Conservation (phyloP, 2,329 filamentous ascomycete species). For the Aulographum hederae region DNA sequence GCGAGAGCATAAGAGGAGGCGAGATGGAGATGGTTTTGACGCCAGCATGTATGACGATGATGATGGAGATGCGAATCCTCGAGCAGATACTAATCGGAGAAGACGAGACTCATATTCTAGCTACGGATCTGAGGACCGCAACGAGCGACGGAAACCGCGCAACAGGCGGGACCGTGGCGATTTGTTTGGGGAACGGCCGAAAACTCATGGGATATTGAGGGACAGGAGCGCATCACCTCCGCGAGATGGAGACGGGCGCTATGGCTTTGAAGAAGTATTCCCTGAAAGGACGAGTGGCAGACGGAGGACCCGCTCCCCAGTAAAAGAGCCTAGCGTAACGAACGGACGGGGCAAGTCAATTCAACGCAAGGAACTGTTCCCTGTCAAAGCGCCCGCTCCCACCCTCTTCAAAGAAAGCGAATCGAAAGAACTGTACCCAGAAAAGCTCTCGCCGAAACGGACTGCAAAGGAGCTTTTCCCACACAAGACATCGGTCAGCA, state of each 20-base stretch:
- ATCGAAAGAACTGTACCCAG: constrained; percentile 7
- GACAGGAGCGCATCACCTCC: constrained; percentile 41
- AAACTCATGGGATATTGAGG: constrained; percentile 28
- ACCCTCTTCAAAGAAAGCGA: constrained; percentile 1
- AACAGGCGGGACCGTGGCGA: constrained; percentile 10
- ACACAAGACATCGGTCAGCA: constrained; percentile 16
- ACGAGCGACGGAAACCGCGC: no score
- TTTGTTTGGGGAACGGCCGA: constrained; percentile 11
- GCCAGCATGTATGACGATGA: constrained; percentile 73
- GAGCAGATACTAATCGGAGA: constrained; percentile 9
- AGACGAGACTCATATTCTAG: no score
- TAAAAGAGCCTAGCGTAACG: no score
- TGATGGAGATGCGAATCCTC: constrained; percentile 15
- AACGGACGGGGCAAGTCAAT: no score
- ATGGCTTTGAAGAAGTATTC: constrained; percentile 24
- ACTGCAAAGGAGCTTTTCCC: constrained; percentile 18
- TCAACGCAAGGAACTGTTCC: constrained; percentile 21
- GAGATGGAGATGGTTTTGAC: constrained; percentile 41
- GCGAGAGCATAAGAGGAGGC: constrained; percentile 18
- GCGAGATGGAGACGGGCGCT: constrained; percentile 27
- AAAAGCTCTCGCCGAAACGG: constrained; percentile 4
- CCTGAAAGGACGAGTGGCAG: background rate
- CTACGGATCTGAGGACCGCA: no score
- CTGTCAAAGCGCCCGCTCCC: constrained; percentile 8
- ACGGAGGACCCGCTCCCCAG: constrained; percentile 22